Base-by-base conservation (phyloP, 345 rosid species). In the Mallotus nudiflorus region DNA sequence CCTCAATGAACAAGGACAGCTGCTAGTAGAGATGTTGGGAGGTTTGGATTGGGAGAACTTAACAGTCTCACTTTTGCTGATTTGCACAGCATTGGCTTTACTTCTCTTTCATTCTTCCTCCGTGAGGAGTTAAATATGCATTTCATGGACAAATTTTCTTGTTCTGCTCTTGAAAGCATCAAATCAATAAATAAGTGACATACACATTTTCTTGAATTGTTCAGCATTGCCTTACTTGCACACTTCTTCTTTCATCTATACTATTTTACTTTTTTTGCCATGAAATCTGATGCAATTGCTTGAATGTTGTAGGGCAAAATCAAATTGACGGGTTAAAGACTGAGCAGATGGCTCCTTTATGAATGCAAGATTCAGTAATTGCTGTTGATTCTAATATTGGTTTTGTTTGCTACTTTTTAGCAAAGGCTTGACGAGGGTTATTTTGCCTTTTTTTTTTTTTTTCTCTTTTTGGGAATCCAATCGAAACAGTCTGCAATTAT, bases 231-330 rank as follows among this genome's bases (percentile, higher is more conserved):
- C 24, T 0, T 19, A 51, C 12, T 51, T 51, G 22, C n/a, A 51
- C 24, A 51, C 6, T n/a, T 19, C 11, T 51, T 4, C 27, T 33
- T 44, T 22, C 24, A 19, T 19, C n/a, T 13, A 49, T 57, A 27
- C 22, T 54, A 73, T 74, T 55, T 24, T 2, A 24, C 10, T 1
- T 20, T 58, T 22, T 73, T 24, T 29, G 18, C 33, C 28, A 37
- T 4, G 50, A 76, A 76, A 39, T 19, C 53, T 72, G 53, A 65
- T 66, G 24, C 33, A 14, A 14, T 45, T 51, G 27, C 33, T 49
- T 55, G 18, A 62, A 49, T 65, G 69, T 60, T 80, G 29, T 62
- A 84, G 87, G 85, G 45, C 87, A 76, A 75, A 70, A 60, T 74
- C 80, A 73, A 53, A 65, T 42, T 33, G 69, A 78, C 7, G 62